Evolutionary conservation across 2,329 filamentous ascomycete species (phyloP).

Genomic region (Amauroascus niger): DNA sequence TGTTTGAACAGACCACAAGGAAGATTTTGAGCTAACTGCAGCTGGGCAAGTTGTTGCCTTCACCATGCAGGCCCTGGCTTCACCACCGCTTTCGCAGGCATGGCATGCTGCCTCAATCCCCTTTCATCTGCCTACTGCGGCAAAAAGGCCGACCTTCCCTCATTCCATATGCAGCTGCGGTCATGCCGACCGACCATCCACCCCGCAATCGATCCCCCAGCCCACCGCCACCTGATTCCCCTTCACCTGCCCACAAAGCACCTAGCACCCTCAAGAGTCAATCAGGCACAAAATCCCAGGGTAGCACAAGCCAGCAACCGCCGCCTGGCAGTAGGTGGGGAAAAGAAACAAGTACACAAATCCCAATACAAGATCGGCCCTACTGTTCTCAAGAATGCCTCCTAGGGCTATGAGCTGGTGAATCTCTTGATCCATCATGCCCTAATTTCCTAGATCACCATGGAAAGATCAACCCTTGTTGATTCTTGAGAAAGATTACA

Average conservation of each 20-base stretch:
- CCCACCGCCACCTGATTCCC: slow-evolving; percentile 4
- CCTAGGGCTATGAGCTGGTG: slow-evolving; percentile 4
- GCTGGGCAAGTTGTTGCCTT: slow-evolving; percentile 35
- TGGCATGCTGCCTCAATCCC: slow-evolving; percentile 13
- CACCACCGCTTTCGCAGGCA: neutral
- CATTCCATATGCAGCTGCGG: slow-evolving; percentile 5
- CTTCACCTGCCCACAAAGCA: neutral
- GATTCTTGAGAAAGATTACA: neutral
- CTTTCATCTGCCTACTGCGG: slow-evolving; percentile 1
- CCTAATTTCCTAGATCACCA: slow-evolving; percentile 7
- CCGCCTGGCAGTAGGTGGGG: neutral
- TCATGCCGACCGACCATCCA: slow-evolving; percentile 10
- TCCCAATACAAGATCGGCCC: slow-evolving; percentile 1
- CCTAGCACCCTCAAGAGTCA: neutral
- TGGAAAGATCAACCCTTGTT: neutral
- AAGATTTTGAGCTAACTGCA: slow-evolving; percentile 33
- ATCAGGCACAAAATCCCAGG: neutral
- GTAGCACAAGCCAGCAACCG: neutral
- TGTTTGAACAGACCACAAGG: too few relatives aligned
- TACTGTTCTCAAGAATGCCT: slow-evolving; percentile 13
- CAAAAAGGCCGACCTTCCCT: slow-evolving; percentile 5
- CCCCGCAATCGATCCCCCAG: neutral
- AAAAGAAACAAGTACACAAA: neutral
- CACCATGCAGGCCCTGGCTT: slow-evolving; percentile 10
- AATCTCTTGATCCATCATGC: slow-evolving; percentile 3